A percentile compares a stretch with the other conserved stretches of the same genome.
Evolutionary conservation across 768 basidiomycete species (phyloP).

Genomic region (Russula emetica): DNA sequence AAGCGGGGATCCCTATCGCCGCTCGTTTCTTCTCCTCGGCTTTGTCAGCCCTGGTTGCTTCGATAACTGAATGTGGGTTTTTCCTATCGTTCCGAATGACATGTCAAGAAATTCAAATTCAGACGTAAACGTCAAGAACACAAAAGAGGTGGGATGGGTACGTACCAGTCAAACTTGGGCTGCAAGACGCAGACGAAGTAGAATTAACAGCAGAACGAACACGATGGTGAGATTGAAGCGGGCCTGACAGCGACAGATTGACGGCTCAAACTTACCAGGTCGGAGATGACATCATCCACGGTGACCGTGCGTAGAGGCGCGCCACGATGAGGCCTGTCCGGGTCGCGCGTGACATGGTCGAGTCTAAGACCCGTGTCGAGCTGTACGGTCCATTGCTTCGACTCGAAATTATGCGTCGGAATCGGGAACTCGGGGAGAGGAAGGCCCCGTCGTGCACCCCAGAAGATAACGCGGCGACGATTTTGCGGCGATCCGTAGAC

Average conservation of each 20-base stretch:
- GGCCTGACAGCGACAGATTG: background rate
- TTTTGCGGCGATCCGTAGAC: slow-evolving; percentile 72
- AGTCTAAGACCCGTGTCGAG: slow-evolving; percentile 19
- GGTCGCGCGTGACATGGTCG: slow-evolving; percentile 10
- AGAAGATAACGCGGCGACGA: slow-evolving; percentile 63
- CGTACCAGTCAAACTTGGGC: slow-evolving; percentile 69
- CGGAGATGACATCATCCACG: slow-evolving; percentile 61
- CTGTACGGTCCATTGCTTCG: slow-evolving; percentile 13
- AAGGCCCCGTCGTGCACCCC: slow-evolving; percentile 55
- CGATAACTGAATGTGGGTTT: slow-evolving; percentile 48
- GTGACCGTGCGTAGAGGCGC: slow-evolving; percentile 60
- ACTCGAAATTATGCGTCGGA: slow-evolving; percentile 53
- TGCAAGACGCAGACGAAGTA: slow-evolving; percentile 28
- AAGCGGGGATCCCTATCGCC: slow-evolving; percentile 42
- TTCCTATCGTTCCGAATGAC: background rate
- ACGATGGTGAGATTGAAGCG: background rate
- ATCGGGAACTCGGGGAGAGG: slow-evolving; percentile 58
- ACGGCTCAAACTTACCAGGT: slow-evolving; percentile 50
- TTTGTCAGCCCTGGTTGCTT: slow-evolving; percentile 36
- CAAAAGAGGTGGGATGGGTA: background rate
- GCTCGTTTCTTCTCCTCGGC: slow-evolving; percentile 37
- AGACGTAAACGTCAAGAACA: background rate
- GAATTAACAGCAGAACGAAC: background rate
- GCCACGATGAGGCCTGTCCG: slow-evolving; percentile 30
- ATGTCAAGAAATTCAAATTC: background rate